Evolutionary conservation across 768 basidiomycete genomes (phyloP), one percentile per base, ranked within the genome.

Genomic region (Phylloporus sp.): DNA sequence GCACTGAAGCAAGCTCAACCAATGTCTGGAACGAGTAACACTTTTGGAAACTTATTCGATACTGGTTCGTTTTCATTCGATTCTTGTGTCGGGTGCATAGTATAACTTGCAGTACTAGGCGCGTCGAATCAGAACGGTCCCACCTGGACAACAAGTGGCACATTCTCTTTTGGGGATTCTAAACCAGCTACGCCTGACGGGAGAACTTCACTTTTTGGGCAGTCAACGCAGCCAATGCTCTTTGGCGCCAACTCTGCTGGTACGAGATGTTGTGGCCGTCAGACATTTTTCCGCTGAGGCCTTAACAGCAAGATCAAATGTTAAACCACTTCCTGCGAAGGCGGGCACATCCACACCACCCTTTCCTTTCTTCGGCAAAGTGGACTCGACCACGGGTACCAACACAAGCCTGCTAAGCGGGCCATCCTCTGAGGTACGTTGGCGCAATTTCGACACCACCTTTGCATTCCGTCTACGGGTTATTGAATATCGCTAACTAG

Each of bases 341-440:
- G 81, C 80, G 17, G 90, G 90, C 24, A 76, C 86, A 0, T 69
- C 78, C 14, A 79, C 80, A 50, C 82, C 88, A 5, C 66, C 78
- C 1, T 92, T 82, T 58, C 61, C 64, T 35, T 66, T 71, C 5
- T 79, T 71, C 51, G 58, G 46, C 24, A 88, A 92, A 56, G 87
- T 88, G 56, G 90, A 92, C 9, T 59, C 67, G 8, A 73, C 66
- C 46, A 51, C 70, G 9, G 69, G 39, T 39, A 49, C 68, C 14
- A 79, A 91, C 44, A 77, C 83, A 15, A 11, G 75, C 76, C n/a
- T 93, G 91, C n/a, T 60, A 67, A 74, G 46, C n/a, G 82, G 83
- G 32, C 80, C 76, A 46, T 93, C 90, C 14, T 79, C 86, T 51
- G 90, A 84, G 74, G 88, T 82, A 53, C 37, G 72, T 38, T 39